phyloP scores from a whole-genome alignment of 352 stramenopile genomes.

The Globisporangium nodosum region DNA sequence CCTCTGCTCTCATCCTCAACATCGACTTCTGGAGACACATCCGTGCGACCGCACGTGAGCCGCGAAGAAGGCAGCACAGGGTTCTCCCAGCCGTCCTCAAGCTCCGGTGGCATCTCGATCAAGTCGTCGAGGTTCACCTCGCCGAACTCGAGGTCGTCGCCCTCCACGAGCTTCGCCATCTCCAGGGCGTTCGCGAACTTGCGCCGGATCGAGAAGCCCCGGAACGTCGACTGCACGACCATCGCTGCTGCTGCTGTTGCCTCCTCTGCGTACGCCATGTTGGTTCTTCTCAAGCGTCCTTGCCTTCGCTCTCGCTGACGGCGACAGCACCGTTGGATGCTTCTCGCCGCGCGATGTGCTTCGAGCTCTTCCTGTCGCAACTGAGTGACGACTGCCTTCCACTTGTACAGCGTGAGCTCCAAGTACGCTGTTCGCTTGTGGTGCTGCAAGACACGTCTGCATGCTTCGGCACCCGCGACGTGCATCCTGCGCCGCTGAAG shows the following conservation, averaged over 20 bases:
- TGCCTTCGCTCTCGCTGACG: not conserved
- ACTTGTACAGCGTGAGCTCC: slow-evolving; percentile 1
- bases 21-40: no score
- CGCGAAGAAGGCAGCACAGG: slow-evolving; percentile 24
- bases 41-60: no score
- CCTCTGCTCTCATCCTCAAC: no score
- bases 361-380: not conserved
- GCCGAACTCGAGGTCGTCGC: slow-evolving; percentile 22
- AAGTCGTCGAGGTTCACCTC: slow-evolving; percentile 57
- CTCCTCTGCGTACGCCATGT: slow-evolving; percentile 3
- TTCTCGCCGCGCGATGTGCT: not conserved
- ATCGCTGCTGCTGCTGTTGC: slow-evolving; percentile 32
- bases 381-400: not conserved
- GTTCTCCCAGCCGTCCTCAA: slow-evolving; percentile 56
- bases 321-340: slow-evolving; percentile 7
- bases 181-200: slow-evolving; percentile 62
- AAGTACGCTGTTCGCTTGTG: slow-evolving; percentile 3
- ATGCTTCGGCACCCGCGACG: not conserved
- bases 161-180: slow-evolving; percentile 29
- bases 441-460: not conserved
- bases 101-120: slow-evolving; percentile 45
- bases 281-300: not conserved
- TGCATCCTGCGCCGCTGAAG: not conserved
- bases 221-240: slow-evolving; percentile 62
- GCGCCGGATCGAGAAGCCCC: slow-evolving; percentile 55